Percentiles rank a stretch among this genome's conserved stretches.
These are phyloP conservation scores for Daedalea quercina DNA, from an alignment of 768 basidiomycete genomes.

Conservation along the genomic window DNA sequence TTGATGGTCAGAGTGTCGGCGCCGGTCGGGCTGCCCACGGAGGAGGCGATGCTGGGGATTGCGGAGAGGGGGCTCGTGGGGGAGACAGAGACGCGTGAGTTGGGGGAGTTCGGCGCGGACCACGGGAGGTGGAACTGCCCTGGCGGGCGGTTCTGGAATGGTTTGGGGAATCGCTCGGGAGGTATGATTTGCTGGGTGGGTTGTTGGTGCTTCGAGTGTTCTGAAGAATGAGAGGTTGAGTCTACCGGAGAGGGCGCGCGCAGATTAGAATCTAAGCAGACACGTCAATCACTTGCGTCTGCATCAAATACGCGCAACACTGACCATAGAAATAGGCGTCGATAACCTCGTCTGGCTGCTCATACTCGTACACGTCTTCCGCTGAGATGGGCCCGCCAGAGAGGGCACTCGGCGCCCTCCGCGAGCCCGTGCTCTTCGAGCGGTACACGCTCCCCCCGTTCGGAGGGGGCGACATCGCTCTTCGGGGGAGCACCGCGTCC, in stretches of 20 bases:
- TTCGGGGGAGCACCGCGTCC: conserved; percentile 22
- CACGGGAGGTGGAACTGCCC: conserved; percentile 24
- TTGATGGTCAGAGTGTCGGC: conserved; percentile 46
- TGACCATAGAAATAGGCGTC: conserved; percentile 37
- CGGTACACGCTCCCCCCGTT: conserved; percentile 8
- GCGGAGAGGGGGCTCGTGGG: not conserved
- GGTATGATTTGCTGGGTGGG: conserved; percentile 13
- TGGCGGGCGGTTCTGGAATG: conserved; percentile 23
- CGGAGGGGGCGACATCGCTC: conserved; percentile 11
- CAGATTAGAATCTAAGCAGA: conserved; percentile 14
- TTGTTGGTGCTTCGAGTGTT: conserved; percentile 15
- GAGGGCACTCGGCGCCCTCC: conserved; percentile 10
- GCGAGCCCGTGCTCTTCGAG: conserved; percentile 15
- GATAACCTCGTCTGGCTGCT: conserved; percentile 28
- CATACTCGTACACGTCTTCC: conserved; percentile 21
- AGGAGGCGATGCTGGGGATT: not conserved
- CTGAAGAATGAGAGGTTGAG: conserved; percentile 1
- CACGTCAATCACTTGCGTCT: not conserved
- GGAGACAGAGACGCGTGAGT: conserved; percentile 6
- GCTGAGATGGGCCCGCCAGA: conserved; percentile 11
- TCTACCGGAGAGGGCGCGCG: conserved; percentile 8
- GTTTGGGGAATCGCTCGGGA: conserved; percentile 25
- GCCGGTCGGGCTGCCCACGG: conserved; percentile 4
- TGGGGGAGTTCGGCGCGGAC: conserved; percentile 11
- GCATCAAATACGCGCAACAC: not conserved